Evolutionary conservation across 2,329 filamentous ascomycete genomes (phyloP), one percentile per base, ranked within the genome.

Genomic region (Tolypocladium cylindrosporum): DNA sequence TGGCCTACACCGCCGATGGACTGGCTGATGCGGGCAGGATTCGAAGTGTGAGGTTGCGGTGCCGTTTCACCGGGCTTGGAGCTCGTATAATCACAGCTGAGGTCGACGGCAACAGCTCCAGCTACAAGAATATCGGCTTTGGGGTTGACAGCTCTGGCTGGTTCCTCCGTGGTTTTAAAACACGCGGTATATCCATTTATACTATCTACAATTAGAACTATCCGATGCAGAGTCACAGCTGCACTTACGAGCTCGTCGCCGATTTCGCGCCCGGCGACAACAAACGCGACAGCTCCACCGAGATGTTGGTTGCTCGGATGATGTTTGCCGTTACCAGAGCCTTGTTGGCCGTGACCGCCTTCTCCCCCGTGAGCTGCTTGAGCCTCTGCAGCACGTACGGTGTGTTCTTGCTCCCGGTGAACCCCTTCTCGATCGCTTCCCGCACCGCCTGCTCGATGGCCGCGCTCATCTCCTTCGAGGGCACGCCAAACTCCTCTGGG

Each of bases 1-100:
- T 91, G 87, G 8, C 90, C 94, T 9, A 97, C 94, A 8, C 94
- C 94, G 14, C 94, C 94, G 9, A 97, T 82, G 1, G 88, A 90
- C 68, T 96, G 91, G 41, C 77, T 84, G 62, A 97, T 95, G 16
- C 78, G 76, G 9, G 91, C 85, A 54, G 90, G 90, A 67, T 97
- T 97, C 0, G 93, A 97, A 0, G 91, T 96, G 60, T 92, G 83
- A 42, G 86, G 76, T 55, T 80, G 75, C 7, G 85, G 80, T 5
- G 72, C 69, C 6, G 57, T 58, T 27, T 69, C 64, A 10, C 65
- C 67, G 2, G 67, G 58, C 43, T 64, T 68, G 45, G 65, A 57
- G 24, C 63, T 60, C 19, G 64, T 61, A 63, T 87, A 94, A 70
- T 97, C 89, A 76, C 93, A 97, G 63, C 87, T 88, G 41, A 94